Evolutionary conservation across 208 protist genomes (phyloP), one percentile per base, ranked within the genome.

Genomic region (Wallacemonas sp.): DNA sequence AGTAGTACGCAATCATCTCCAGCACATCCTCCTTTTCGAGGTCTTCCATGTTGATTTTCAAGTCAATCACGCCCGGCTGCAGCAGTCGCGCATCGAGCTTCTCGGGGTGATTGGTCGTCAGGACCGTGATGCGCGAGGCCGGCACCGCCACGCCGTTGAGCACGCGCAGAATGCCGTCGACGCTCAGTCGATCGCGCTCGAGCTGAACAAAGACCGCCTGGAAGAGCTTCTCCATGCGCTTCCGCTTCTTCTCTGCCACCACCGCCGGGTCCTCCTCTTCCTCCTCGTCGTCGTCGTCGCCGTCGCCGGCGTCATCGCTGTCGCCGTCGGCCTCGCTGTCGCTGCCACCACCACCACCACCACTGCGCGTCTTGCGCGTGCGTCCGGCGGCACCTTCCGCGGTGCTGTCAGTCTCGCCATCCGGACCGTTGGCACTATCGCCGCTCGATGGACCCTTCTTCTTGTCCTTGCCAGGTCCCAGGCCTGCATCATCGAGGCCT

Each of bases 51-150:
- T 94, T 59, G 41, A 96, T 32, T 29, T 70, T 79, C 14, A 94
- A 29, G 46, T 88, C 81, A 36, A 95, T 48, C 26, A 95, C 74
- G 46, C 89, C 82, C 11, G 91, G 77, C 29, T 72, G 62, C 10
- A 79, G 61, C 23, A 97, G 79, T 18, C 67, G 65, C 18, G 76
- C 67, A 59, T 95, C 81, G 28, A 98, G 72, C 59, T 67, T 70
- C 44, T 98, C 92, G 0, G 77, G 68, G 72, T 97, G 82, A 65
- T 96, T 97, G 5, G 95, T 97, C 5, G 95, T 98, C 67, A 98
- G 88, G 48, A 98, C 76, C 28, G 96, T 68, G 18, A 98, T 75
- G 46, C 90, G 83, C 12, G 83, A 85, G n/a, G 96, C 77, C 0
- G 86, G 81, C 14, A 84, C 77, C 10, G 81, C 76, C 26, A 96